A percentile compares a stretch with the other conserved stretches of the same genome.
Evolutionary conservation across 768 basidiomycete genomes (phyloP).

Genomic region (Podaxis mareebaensis): DNA sequence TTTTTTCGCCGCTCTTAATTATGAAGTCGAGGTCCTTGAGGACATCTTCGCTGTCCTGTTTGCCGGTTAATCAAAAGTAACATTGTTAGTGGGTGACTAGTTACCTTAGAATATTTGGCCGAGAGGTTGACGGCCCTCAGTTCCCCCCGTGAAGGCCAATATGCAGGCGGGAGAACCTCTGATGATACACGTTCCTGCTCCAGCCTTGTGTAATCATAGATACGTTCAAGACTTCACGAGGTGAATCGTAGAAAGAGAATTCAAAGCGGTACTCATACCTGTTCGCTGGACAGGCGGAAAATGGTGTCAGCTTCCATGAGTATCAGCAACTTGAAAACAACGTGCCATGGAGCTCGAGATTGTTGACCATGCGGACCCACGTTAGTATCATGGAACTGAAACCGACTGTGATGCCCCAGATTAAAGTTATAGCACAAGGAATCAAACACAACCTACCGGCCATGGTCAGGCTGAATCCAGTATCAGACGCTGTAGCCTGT

Average conservation of each 20-base stretch:
- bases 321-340: slow-evolving; percentile 15
- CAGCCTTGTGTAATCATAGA: slow-evolving; percentile 62
- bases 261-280: slow-evolving; percentile 21
- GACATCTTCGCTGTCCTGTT: slow-evolving; percentile 49
- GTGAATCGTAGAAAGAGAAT: neutral
- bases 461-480: slow-evolving; percentile 58
- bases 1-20: slow-evolving; percentile 54
- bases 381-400: slow-evolving; percentile 59
- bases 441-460: slow-evolving; percentile 30
- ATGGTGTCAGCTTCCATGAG: neutral
- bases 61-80: neutral
- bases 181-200: slow-evolving; percentile 53
- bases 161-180: slow-evolving; percentile 53
- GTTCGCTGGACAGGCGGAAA: slow-evolving; percentile 18
- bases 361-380: slow-evolving; percentile 43
- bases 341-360: slow-evolving; percentile 43
- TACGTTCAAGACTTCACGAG: slow-evolving; percentile 56
- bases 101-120: slow-evolving; percentile 50
- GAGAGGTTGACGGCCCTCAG: slow-evolving; percentile 54
- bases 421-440: neutral
- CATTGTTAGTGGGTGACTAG: neutral
- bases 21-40: slow-evolving; percentile 55
- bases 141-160: slow-evolving; percentile 64
- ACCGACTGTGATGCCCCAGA: slow-evolving; percentile 32
- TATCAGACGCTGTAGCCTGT: slow-evolving; percentile 40